phyloP scores from a whole-genome alignment of 169 alveolate species.

The Plasmodium vinckei region DNA sequence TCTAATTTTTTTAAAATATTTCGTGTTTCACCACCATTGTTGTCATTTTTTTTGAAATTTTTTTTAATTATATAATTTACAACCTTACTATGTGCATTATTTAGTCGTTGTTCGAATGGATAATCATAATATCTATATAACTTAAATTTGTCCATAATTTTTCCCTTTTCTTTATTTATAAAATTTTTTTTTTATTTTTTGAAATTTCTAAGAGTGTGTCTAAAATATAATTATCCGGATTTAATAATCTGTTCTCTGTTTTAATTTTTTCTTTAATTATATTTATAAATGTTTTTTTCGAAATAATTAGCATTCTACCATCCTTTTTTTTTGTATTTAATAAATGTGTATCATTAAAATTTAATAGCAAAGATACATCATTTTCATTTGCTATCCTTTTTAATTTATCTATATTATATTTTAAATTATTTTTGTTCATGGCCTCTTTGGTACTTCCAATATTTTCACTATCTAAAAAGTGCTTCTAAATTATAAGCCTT shows the following conservation, averaged over 20 bases:
- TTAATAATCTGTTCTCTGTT: background rate
- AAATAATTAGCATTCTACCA: slow-evolving; percentile 13
- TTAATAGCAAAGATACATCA: slow-evolving; percentile 18
- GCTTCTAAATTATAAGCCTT: slow-evolving; percentile 1
- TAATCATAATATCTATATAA: background rate
- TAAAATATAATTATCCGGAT: background rate
- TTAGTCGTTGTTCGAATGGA: background rate
- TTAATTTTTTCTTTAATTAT: slow-evolving; percentile 4
- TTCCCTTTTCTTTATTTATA: slow-evolving; percentile 9
- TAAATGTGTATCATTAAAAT: slow-evolving; percentile 1
- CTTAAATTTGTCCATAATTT: background rate
- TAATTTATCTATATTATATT: background rate
- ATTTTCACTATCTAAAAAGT: slow-evolving; percentile 7
- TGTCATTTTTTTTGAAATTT: background rate
- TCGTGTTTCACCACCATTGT: background rate
- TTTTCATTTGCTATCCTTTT: slow-evolving; percentile 66
- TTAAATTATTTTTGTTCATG: background rate
- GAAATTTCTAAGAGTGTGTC: slow-evolving; percentile 24
- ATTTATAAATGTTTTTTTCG: slow-evolving; percentile 42
- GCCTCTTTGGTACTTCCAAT: background rate
- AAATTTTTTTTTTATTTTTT: slow-evolving; percentile 21
- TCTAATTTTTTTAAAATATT: slow-evolving; percentile 9
- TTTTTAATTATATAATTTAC: background rate
- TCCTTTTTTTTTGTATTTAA: background rate
- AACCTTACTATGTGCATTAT: background rate